phyloP scores from a whole-genome alignment of 108 stramenopile genomes.

The Chaetoceros muelleri region DNA sequence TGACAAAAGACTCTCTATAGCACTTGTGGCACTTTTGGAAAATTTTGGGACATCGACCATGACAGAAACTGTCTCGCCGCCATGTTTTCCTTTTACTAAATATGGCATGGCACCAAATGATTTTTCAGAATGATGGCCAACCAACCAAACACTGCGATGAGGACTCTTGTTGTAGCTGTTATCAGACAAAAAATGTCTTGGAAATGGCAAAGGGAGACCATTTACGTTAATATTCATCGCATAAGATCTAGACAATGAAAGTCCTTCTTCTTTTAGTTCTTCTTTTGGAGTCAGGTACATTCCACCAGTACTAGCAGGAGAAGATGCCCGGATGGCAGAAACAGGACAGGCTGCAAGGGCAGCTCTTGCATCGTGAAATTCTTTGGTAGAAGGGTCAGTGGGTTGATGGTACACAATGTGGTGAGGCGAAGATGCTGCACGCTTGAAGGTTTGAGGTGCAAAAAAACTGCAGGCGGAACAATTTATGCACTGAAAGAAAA shows the following conservation, averaged over 20 bases:
- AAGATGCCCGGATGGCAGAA: conserved; percentile 55
- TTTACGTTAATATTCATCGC: conserved; percentile 24
- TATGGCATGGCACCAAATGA: conserved; percentile 62
- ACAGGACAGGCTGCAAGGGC: conserved; percentile 64
- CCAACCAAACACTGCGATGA: conserved; percentile 37
- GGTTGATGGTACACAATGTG: conserved; percentile 43
- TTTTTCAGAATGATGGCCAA: conserved; percentile 55
- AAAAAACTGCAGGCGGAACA: conserved; percentile 53
- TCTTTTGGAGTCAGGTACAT: not conserved
- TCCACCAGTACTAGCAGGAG: conserved; percentile 10
- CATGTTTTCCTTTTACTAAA: conserved; percentile 15
- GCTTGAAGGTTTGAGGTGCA: conserved; percentile 39
- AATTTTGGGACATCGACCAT: conserved; percentile 56
- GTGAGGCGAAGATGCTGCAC: conserved; percentile 5
- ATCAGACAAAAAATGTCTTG: conserved; percentile 22
- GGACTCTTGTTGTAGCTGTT: too few relatives aligned
- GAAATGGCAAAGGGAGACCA: conserved; percentile 29
- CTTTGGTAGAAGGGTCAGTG: conserved; percentile 1
- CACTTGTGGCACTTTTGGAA: conserved; percentile 17
- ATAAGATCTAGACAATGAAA: conserved; percentile 18
- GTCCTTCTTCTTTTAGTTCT: conserved; percentile 8
- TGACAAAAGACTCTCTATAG: conserved; percentile 29
- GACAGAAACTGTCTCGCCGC: conserved; percentile 18
- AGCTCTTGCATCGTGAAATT: conserved; percentile 42
- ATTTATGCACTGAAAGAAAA: conserved; percentile 41